Evolutionary conservation across 306 rosid species (phyloP).

Genomic region (Pyrus pyrifolia): DNA sequence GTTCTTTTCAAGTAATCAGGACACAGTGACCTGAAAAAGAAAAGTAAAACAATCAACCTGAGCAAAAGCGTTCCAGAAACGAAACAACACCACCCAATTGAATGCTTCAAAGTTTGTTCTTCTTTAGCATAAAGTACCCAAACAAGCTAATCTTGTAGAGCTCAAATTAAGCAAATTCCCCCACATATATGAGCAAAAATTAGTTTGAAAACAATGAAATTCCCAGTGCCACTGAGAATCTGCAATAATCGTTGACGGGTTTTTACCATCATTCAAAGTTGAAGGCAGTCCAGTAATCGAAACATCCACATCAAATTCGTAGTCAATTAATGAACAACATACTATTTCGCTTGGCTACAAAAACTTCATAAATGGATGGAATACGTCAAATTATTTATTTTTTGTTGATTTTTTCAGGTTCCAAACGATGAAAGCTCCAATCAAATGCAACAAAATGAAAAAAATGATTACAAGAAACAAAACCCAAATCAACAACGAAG

Average conservation of each 20-base stretch:
- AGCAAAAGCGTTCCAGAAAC: constrained; percentile 2
- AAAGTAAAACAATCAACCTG: not conserved
- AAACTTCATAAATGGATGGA: not conserved
- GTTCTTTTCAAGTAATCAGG: constrained; percentile 14
- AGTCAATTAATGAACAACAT: not conserved
- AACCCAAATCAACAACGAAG: not conserved
- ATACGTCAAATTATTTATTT: not conserved
- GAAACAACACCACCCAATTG: not conserved
- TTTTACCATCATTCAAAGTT: not conserved
- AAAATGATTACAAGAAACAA: not conserved
- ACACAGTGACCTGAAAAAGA: constrained; percentile 16
- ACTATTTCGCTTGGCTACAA: not conserved
- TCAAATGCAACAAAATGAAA: not conserved
- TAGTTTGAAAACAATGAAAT: not conserved
- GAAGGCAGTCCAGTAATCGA: not conserved
- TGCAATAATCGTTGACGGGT: not conserved
- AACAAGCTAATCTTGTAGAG: not conserved
- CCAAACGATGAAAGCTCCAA: constrained; percentile 2
- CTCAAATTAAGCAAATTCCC: not conserved
- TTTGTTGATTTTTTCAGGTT: not conserved
- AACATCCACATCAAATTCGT: not conserved
- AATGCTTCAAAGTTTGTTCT: not conserved
- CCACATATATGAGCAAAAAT: not conserved
- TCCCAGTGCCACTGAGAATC: not conserved
- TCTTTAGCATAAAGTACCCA: not conserved